These are phyloP conservation scores for Penicillium frequentans DNA, from an alignment of 2,329 filamentous ascomycete species.

Conservation along the genomic window DNA sequence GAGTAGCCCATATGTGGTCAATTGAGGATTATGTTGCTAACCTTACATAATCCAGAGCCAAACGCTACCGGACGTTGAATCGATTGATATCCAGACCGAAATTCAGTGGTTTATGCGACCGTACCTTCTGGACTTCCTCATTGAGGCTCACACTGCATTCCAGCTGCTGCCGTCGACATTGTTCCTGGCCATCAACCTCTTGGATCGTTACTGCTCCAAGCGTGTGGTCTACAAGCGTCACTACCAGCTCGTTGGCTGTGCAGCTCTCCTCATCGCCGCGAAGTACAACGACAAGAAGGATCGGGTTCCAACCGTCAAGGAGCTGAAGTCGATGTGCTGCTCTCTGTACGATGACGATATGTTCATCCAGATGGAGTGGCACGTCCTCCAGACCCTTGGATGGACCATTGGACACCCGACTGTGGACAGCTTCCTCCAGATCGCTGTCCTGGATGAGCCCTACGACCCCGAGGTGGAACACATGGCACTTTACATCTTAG, in stretches of 20 bases:
- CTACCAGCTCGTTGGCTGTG: constrained; percentile 96
- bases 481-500: constrained; percentile 90
- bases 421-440: constrained; percentile 87
- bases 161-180: constrained; percentile 90
- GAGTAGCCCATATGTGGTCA: constrained; percentile 13
- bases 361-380: constrained; percentile 99
- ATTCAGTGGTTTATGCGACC: constrained; percentile 99
- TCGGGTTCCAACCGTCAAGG: constrained; percentile 92
- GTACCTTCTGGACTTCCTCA: constrained; percentile 95
- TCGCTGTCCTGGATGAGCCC: constrained; percentile 73
- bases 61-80: constrained; percentile 91
- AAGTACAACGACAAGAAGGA: constrained; percentile 99
- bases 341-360: constrained; percentile 97
- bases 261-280: constrained; percentile 90
- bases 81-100: constrained; percentile 98
- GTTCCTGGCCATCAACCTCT: constrained; percentile 92
- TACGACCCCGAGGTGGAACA: constrained; percentile 88
- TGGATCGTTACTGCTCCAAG: constrained; percentile 97
- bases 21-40: not conserved
- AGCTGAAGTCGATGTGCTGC: constrained; percentile 99
- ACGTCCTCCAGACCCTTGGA: constrained; percentile 93
- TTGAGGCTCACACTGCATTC: constrained; percentile 95
- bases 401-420: constrained; percentile 97
- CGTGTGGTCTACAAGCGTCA: constrained; percentile 98
- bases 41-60: constrained; percentile 59